These are phyloP conservation scores for Passalora sequoiae DNA, from an alignment of 2,329 filamentous ascomycete species.

Conservation along the genomic window DNA sequence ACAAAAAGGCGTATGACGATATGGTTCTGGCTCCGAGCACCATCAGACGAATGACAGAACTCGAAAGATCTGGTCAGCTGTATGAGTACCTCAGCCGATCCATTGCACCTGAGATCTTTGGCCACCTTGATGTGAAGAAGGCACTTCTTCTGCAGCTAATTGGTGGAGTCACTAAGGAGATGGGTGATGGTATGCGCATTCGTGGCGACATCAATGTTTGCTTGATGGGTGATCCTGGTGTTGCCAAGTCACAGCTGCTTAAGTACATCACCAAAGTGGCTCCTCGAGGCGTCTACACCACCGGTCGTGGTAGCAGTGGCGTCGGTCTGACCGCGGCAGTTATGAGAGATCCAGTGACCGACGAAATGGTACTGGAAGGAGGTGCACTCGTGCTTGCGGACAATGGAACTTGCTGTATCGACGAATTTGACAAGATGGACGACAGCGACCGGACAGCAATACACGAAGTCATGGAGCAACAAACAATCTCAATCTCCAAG, in stretches of 20 bases:
- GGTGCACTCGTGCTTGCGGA: slow-evolving; percentile 75
- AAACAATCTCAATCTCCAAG: slow-evolving; percentile 81
- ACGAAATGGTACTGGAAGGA: slow-evolving; percentile 79
- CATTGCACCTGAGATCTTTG: slow-evolving; percentile 95
- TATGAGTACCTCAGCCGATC: slow-evolving; percentile 95
- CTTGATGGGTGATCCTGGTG: slow-evolving; percentile 98
- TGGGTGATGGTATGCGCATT: slow-evolving; percentile 98
- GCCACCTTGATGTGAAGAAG: slow-evolving; percentile 96
- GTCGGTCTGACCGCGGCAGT: slow-evolving; percentile 78
- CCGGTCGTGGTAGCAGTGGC: slow-evolving; percentile 72
- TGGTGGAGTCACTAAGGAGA: slow-evolving; percentile 91
- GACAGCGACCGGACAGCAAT: slow-evolving; percentile 76
- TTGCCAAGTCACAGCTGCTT: slow-evolving; percentile 95
- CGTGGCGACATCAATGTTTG: slow-evolving; percentile 98
- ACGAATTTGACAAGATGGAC: slow-evolving; percentile 88
- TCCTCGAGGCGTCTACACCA: slow-evolving; percentile 82
- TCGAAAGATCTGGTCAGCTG: slow-evolving; percentile 79
- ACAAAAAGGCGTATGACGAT: slow-evolving; percentile 97
- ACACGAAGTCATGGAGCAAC: slow-evolving; percentile 85
- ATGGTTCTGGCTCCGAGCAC: slow-evolving; percentile 77
- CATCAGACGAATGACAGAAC: slow-evolving; percentile 76
- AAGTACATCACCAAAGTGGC: slow-evolving; percentile 99
- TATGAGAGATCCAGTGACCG: slow-evolving; percentile 77
- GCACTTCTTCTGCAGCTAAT: slow-evolving; percentile 91
- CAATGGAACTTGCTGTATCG: slow-evolving; percentile 80